Evolutionary conservation across 768 basidiomycete species (phyloP), one percentile per base, ranked within the genome.

Genomic region (Leccinum subgranulosum): DNA sequence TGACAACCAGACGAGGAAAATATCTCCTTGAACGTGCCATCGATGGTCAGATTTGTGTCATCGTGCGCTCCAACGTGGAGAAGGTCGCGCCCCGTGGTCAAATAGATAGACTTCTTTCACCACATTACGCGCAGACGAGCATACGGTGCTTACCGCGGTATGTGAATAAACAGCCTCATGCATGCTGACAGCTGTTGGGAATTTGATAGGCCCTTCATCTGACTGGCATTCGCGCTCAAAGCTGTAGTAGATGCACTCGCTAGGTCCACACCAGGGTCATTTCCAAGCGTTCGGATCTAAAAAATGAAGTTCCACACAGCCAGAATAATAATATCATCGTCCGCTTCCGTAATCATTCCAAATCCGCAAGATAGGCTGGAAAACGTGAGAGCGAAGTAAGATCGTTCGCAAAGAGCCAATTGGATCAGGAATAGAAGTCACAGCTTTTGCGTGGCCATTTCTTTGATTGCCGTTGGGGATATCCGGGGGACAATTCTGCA

Each of bases 401-500:
- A 33, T 46, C 17, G 17, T 19, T 15, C 2, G 12, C 43, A 47
- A 41, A 45, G 19, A 31, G 12, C 41, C 7, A 43, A 46, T 33
- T 7, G 6, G 17, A n/a, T 46, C 50, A 10, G 3, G 6, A 50
- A 10, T 51, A 41, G 6, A 51, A 23, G 39, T 65, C 46, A 63
- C 23, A 8, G 11, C 56, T 39, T 47, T 49, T 53, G 61, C 46
- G 41, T 39, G 49, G 41, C 58, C 28, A 70, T n/a, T 43, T 43
- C 59, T 46, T 56, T 61, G 41, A 57, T 59, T 4, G 25, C 31
- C 19, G 12, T 28, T 12, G 49, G 46, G 36, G 66, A 55, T 45
- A 34, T 46, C 15, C 69, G 56, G 6, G 72, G 59, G 4, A 58
- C 41, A 28, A 69, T 58, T 33, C 56, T 53, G 50, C 69, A 67